phyloP scores from a whole-genome alignment of 768 basidiomycete genomes.

The Kwoniella sp. region DNA sequence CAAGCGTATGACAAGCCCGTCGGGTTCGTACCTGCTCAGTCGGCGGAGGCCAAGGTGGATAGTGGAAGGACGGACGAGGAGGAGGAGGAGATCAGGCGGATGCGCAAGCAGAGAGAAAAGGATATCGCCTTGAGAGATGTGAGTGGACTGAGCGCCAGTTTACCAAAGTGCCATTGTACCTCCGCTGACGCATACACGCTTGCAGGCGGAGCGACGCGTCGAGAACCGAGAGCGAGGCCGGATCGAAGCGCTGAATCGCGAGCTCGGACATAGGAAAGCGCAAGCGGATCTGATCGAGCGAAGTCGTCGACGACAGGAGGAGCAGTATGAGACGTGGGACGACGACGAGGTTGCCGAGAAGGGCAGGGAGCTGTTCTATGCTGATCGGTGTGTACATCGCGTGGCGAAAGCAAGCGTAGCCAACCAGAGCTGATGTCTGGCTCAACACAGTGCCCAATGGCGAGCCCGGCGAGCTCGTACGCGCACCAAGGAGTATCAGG shows the following conservation, averaged over 20 bases:
- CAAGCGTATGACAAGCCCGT: conserved; percentile 76
- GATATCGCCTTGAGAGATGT: conserved; percentile 81
- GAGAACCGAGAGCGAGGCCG: conserved; percentile 82
- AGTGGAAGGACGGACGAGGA: conserved; percentile 77
- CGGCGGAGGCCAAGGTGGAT: conserved; percentile 51
- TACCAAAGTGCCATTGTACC: background rate
- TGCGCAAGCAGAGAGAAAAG: conserved; percentile 68
- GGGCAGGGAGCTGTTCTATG: conserved; percentile 86
- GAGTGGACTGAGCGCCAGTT: conserved; percentile 44
- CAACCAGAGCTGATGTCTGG: no score
- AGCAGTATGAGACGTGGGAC: conserved; percentile 69
- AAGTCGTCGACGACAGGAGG: conserved; percentile 16
- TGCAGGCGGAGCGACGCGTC: conserved; percentile 85
- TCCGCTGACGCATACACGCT: background rate
- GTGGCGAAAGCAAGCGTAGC: no score
- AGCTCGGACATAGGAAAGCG: conserved; percentile 35
- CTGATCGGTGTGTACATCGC: conserved; percentile 66
- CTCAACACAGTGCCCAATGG: conserved; percentile 69
- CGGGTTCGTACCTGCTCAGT: conserved; percentile 66
- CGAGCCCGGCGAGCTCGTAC: conserved; percentile 67
- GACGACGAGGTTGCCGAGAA: conserved; percentile 91
- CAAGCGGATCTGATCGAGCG: conserved; percentile 36
- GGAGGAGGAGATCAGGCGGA: conserved; percentile 74
- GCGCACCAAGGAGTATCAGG: conserved; percentile 67
- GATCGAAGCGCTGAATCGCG: conserved; percentile 55